Conservation (phyloP, 805 yeast species). For the Naumovozyma dairenensis region DNA sequence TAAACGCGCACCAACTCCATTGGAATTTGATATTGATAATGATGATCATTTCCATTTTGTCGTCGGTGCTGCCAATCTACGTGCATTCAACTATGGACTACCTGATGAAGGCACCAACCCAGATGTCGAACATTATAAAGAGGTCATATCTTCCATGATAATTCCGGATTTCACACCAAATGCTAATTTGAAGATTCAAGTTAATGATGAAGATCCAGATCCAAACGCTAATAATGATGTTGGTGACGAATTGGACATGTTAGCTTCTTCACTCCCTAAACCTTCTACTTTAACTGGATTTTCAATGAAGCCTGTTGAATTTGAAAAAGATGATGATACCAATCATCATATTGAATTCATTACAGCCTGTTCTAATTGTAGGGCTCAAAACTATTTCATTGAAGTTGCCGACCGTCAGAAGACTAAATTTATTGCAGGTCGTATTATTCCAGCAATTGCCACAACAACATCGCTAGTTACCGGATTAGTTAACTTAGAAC, state of each 20-base stretch:
- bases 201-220: slow-evolving; percentile 79
- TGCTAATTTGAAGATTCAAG: slow-evolving; percentile 70
- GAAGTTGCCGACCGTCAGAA: slow-evolving; percentile 81
- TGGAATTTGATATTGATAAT: slow-evolving; percentile 64
- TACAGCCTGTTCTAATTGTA: slow-evolving; percentile 88
- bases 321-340: slow-evolving; percentile 95
- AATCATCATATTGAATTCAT: slow-evolving; percentile 96
- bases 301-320: slow-evolving; percentile 80
- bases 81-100: slow-evolving; percentile 84
- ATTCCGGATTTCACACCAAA: slow-evolving; percentile 67
- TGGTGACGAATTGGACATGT: slow-evolving; percentile 55
- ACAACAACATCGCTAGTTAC: slow-evolving; percentile 98
- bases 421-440: slow-evolving; percentile 96
- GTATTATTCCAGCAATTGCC: slow-evolving; percentile 97
- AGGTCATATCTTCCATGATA: slow-evolving; percentile 40
- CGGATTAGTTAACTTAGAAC: slow-evolving; percentile 85
- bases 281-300: slow-evolving; percentile 85
- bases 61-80: slow-evolving; percentile 81
- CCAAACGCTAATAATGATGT: slow-evolving; percentile 48
- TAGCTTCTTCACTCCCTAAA: slow-evolving; percentile 76
- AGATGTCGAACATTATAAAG: slow-evolving; percentile 38
- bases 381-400: slow-evolving; percentile 85
- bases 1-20: slow-evolving; percentile 89
- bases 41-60: slow-evolving; percentile 74
- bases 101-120: slow-evolving; percentile 51